Evolutionary conservation across 2,329 filamentous ascomycete genomes (phyloP).

Genomic region (Dothiorella sarmentorum): DNA sequence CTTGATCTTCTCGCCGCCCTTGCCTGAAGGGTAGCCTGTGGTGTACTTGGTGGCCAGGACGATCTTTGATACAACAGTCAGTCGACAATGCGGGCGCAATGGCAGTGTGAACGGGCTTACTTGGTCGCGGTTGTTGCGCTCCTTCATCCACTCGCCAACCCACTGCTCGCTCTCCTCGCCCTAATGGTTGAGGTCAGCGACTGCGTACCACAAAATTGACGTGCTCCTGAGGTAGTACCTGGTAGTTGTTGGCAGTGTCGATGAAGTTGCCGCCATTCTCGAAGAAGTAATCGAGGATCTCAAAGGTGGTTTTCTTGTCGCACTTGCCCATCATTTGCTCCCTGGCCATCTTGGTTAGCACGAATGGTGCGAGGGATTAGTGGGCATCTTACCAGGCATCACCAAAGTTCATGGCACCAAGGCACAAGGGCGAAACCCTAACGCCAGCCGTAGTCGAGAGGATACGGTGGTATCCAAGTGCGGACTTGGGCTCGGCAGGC

Average conservation of each 20-base stretch:
- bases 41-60: constrained; percentile 43
- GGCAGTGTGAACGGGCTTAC: background rate
- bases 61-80: constrained; percentile 23
- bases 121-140: constrained; percentile 35
- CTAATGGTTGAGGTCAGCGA: background rate
- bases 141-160: constrained; percentile 45
- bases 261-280: constrained; percentile 70
- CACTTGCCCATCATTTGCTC: constrained; percentile 7
- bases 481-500: constrained; percentile 30
- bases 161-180: constrained; percentile 43
- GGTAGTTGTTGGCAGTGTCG: constrained; percentile 21
- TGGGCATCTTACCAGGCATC: constrained; percentile 41
- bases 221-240: too few species aligned
- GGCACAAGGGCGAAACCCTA: constrained; percentile 52
- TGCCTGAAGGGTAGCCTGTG: constrained; percentile 28
- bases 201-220: too few species aligned
- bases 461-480: constrained; percentile 51
- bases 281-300: constrained; percentile 64
- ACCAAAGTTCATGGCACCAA: constrained; percentile 56
- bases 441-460: constrained; percentile 51
- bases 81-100: background rate
- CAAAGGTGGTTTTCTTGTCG: constrained; percentile 56
- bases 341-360: background rate
- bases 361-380: too few species aligned
- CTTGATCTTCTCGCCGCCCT: background rate